Base-by-base conservation (phyloP, 1,139 yeast genomes). In the Scheffersomyces illinoinensis region DNA sequence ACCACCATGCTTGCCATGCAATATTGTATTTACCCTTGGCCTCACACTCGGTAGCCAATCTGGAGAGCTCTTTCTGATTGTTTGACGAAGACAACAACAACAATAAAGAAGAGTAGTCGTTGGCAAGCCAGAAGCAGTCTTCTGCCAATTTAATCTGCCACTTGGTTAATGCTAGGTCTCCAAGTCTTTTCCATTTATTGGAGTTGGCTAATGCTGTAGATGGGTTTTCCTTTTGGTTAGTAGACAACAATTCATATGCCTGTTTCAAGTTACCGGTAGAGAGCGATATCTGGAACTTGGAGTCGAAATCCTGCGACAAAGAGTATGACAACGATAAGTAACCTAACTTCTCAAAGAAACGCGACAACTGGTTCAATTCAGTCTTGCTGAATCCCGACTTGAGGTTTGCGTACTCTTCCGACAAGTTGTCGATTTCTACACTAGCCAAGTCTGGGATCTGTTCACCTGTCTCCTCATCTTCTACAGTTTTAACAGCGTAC, bases 281-380 rank as follows among this genome's bases (percentile, higher is more conserved):
- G 64, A 93, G 83, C 12, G 79, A 72, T 20, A 77, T 76, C 68
- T 91, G 97, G 71, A 93, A 93, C 72, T 86, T 89, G 68, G 95
- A 96, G 69, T 93, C 97, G 56, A 84, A 77, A 72, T 93, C 98
- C 66, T 89, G 91, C 6, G 97, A 88, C 60, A 93, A 84, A 56
- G 89, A 83, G 62, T 89, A 82, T 2, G 99, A 97, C 68, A 93
- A 89, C 60, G 93, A 89, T 64, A 86, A 82, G 71, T 86, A 89
- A 20, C 96, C 98, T 75, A 93, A 97, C 64, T 95, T 91, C 77
- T 96, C 98, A 68, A 95, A 85, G 77, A 95, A 96, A 72, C 98
- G 86, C 6, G 98, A 89, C 68, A 95, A 87, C 73, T 92, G 93
- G 66, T 87, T 83, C 67, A 86, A 81, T 70, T 96, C 97, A 46